Evolutionary conservation across 495 filamentous ascomycete species (phyloP).

Genomic region (Hypoxylon fragiforme): DNA sequence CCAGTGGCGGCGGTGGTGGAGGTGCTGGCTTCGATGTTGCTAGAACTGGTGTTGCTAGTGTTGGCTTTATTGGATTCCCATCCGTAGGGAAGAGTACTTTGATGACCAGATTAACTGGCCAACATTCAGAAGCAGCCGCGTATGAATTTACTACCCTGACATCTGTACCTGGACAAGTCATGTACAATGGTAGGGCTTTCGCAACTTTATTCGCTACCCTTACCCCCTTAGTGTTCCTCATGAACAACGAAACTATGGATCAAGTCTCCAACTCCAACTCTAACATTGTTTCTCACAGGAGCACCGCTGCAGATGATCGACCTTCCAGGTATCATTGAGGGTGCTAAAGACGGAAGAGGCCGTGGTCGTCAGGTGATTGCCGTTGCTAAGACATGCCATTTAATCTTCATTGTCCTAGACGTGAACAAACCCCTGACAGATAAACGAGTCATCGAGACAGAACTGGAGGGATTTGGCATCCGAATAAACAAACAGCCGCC

Average conservation of each 20-base stretch:
- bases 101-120: conserved; percentile 91
- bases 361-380: conserved; percentile 98
- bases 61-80: conserved; percentile 87
- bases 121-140: conserved; percentile 94
- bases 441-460: conserved; percentile 94
- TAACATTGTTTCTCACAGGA: conserved; percentile 43
- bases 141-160: conserved; percentile 99
- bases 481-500: conserved; percentile 96
- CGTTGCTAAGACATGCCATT: conserved; percentile 96
- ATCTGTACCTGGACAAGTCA: conserved; percentile 93
- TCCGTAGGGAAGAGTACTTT: conserved; percentile 98
- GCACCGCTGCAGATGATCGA: conserved; percentile 98
- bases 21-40: conserved; percentile 97
- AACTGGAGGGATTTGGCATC: conserved; percentile 97
- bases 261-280: no score
- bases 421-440: conserved; percentile 98
- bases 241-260: no score
- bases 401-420: conserved; percentile 98
- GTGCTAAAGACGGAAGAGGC: conserved; percentile 97
- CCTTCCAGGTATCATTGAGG: conserved; percentile 97
- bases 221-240: neutral
- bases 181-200: conserved; percentile 71
- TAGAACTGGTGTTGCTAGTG: conserved; percentile 93
- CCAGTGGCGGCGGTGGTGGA: conserved; percentile 79
- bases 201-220: conserved; percentile 6